Evolutionary conservation across 306 rosid species (phyloP), one percentile per base, ranked within the genome.

Genomic region (Cucurbita pepo): DNA sequence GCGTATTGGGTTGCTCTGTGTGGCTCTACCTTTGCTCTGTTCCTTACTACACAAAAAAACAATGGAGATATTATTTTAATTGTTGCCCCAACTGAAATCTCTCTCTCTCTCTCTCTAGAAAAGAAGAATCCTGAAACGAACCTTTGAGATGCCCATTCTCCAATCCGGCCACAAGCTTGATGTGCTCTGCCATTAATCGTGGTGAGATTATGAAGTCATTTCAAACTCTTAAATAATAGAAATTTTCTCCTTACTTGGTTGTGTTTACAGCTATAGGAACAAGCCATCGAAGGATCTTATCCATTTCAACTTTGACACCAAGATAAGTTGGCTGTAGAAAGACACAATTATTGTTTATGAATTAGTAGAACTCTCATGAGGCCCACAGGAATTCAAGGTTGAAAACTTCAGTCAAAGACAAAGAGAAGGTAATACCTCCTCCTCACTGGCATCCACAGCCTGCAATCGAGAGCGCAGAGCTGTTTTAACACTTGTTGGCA

Each of bases 61-160:
- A 19, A 47, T 72, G 30, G 76, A 38, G 19, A 12, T 5, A 25
- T 22, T 12, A 52, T 43, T 48, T 58, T 76, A 77, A 62, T 55
- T 21, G 8, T 18, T 0, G 13, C 47, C 10, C n/a, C 18, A 15
- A 10, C 45, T 56, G 59, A 55, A 55, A 56, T 11, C 41, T 67
- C 22, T 21, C 7, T 11, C 6, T 25, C 13, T 14, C 44, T 36
- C 22, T 69, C 13, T 45, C 12, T 2, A 45, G 10, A 51, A 44
- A 3, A 66, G 56, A 67, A 47, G 56, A 22, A 67, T 44, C 10
- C 6, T 67, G 54, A 22, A 43, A 47, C 56, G 21, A 59, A 94
- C 99, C 97, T 79, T 59, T 88, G 82, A 25, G 82, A 86, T 61
- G 99, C 99, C 99, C 99, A 95, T 83, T 95, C 97, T 19, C 96